Evolutionary conservation across 2,329 filamentous ascomycete genomes (phyloP), one percentile per base, ranked within the genome.

Genomic region (Chrysoporthe cubensis): DNA sequence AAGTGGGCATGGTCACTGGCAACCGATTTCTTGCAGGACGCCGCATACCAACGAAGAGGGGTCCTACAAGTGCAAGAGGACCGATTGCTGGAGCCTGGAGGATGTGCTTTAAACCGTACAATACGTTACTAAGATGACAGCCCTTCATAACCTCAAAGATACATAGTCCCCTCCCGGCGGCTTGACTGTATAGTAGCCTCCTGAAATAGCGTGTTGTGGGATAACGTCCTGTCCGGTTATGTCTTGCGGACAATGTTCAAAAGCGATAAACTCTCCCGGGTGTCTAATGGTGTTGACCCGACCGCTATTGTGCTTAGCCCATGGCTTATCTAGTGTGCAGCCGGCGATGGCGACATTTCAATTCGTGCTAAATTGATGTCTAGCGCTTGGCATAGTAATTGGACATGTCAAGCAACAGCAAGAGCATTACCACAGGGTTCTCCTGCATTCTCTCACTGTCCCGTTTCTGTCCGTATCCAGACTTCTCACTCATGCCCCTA

Each of bases 341-440:
- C 16, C 32, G 54, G 54, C 34, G 32, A 57, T 3, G n/a, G 54
- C 54, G 34, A 57, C 11, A 7, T 8, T 9, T 37, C 4, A 32
- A 40, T 57, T 40, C 6, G 40, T 32, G 34, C 34, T 44, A 14
- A 16, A 1, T 56, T 37, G 1, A 21, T 14, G 32, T 40, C 56
- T 69, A 68, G 50, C 69, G 64, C 64, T 70, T 70, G 21, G 43
- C 66, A 74, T 92, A 93, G 74, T 91, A 91, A 44, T 84, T 83
- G 70, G 85, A 89, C 85, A 93, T 89, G 75, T 94, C 91, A 71
- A 95, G 80, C 74, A 87, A 87, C 69, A 90, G 77, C 63, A 93
- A 79, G 70, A 96, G 80, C 73, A 91, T 87, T 59, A 88, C 87
- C 74, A 94, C 86, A 62, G 88, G 85, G 76, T 88, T 90, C 66